phyloP scores from a whole-genome alignment of 768 basidiomycete species.

The Pleurotus ostreatus region DNA sequence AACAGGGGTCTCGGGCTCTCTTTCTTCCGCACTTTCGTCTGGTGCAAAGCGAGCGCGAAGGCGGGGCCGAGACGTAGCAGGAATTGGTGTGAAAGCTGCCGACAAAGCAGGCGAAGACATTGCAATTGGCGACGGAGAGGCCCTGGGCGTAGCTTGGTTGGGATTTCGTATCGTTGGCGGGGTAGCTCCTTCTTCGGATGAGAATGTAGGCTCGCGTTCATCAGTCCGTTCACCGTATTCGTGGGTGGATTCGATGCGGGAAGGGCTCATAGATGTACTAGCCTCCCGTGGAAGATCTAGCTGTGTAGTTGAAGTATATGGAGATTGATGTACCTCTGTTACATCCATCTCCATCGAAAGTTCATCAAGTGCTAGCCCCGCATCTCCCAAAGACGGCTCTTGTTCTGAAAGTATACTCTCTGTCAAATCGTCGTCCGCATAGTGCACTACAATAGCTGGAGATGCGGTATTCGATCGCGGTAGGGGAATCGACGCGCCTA shows the following conservation, averaged over 20 bases:
- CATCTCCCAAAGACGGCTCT: constrained; percentile 10
- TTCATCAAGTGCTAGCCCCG: constrained; percentile 7
- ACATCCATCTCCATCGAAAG: constrained; percentile 37
- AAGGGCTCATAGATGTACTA: background rate
- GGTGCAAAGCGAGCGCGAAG: constrained; percentile 46
- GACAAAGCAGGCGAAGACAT: constrained; percentile 56
- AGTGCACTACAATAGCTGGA: constrained; percentile 33
- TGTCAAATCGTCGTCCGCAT: constrained; percentile 14
- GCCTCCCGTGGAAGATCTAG: background rate
- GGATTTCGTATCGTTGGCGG: constrained; percentile 27
- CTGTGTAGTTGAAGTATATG: constrained; percentile 15
- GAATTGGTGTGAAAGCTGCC: constrained; percentile 63
- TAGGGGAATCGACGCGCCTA: constrained; percentile 44
- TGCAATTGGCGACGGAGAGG: constrained; percentile 29
- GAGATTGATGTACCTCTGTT: constrained; percentile 47
- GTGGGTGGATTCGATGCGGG: constrained; percentile 11
- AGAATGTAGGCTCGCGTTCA: constrained; percentile 60
- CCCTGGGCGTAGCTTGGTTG: constrained; percentile 25
- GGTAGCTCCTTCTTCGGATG: constrained; percentile 48
- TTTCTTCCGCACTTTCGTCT: constrained; percentile 27
- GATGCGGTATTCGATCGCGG: constrained; percentile 49
- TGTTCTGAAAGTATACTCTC: constrained; percentile 6
- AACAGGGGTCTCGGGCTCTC: constrained; percentile 12
- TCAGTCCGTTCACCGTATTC: constrained; percentile 16
- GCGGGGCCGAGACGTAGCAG: constrained; percentile 56